Percentiles rank a stretch among this genome's conserved stretches.
Evolutionary conservation across 106 monocot genomes (phyloP).

Genomic region (Narthecium ossifragum): DNA sequence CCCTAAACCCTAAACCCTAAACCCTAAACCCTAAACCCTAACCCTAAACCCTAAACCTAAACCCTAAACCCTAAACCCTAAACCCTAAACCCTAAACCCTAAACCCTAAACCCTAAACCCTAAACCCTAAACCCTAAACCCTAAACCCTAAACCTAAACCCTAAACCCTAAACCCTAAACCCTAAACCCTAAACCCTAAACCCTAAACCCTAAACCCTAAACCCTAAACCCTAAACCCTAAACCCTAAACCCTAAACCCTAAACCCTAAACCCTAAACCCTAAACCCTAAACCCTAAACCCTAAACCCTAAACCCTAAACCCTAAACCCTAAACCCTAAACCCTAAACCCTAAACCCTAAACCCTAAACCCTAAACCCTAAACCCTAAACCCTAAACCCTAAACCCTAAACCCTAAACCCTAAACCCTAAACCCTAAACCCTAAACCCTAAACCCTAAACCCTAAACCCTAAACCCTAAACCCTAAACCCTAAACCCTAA

Average conservation of each 20-base stretch:
- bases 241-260: constrained; percentile 18
- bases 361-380: not conserved
- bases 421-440: constrained; percentile 4
- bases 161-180: constrained; percentile 15
- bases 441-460: constrained; percentile 15
- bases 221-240: constrained; percentile 23
- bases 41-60: constrained; percentile 24
- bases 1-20: constrained; percentile 24
- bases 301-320: constrained; percentile 9
- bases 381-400: constrained; percentile 7
- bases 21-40: constrained; percentile 25
- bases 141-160: constrained; percentile 26
- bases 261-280: not conserved
- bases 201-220: constrained; percentile 18
- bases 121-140: constrained; percentile 27
- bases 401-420: constrained; percentile 2
- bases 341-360: no score
- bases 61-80: constrained; percentile 29
- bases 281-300: constrained; percentile 9
- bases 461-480: constrained; percentile 13
- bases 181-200: constrained; percentile 12
- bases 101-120: constrained; percentile 27
- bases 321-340: constrained; percentile 14
- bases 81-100: constrained; percentile 22
- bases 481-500: constrained; percentile 8